Base-by-base conservation (phyloP, 2,329 filamentous ascomycete genomes). In the Apiospora hydei region DNA sequence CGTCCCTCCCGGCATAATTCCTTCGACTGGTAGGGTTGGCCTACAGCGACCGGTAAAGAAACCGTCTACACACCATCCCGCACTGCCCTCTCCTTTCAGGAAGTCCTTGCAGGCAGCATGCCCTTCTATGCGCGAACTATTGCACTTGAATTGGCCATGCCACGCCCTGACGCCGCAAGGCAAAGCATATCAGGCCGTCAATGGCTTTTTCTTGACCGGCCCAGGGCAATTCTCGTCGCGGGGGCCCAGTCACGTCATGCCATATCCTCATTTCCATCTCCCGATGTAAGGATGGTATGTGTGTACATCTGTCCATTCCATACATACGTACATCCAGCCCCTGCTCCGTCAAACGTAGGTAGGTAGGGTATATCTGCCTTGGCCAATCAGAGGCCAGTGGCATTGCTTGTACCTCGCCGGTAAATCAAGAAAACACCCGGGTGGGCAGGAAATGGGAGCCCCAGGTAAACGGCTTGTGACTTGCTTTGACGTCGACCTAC, bases 21-120 rank as follows among this genome's bases (percentile, higher is more conserved):
- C 10, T 38, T 64, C 34, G n/a, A 41, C 18, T 64, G n/a, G 57
- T 64, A 41, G 57, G 57, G 57, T 64, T 41, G 34, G 2, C 34
- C 57, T 64, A 64, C 57, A 64, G 34, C 57, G 57, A 64, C 57
- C 57, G 57, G 57, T 64, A 64, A 64, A 41, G 34, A 64, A 64
- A 24, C 57, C 21, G 57, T 64, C 57, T 64, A 64, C 57, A 64
- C 57, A 64, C 57, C 57, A 64, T 64, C 57, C 34, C 57, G 34
- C 57, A 3, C 57, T 21, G 57, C 30, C 57, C 34, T 64, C 21
- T 64, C 57, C 34, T 64, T 64, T 64, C 34, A 41, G 57, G 57
- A 64, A 64, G 21, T 21, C n/a, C 57, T 64, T 64, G 57, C 57
- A 64, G 57, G 30, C 57, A 41, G 34, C 57, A 64, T 64, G 4